Evolutionary conservation across 768 basidiomycete genomes (phyloP).

Genomic region (Boletellus emodensis): DNA sequence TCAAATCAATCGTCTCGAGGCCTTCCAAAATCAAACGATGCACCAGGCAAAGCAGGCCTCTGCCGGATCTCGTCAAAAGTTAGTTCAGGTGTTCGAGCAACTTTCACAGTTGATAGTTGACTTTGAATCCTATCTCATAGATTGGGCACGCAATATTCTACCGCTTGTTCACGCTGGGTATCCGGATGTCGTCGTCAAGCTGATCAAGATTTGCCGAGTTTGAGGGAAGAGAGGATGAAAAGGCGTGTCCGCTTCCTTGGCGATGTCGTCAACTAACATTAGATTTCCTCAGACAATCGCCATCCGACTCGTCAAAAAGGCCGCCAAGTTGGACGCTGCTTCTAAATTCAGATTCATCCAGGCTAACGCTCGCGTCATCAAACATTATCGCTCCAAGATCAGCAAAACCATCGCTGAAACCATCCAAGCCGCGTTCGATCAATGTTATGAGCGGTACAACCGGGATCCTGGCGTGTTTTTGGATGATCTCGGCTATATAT

Average conservation of each 20-base stretch:
- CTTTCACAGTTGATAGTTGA: slow-evolving; percentile 73
- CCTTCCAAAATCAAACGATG: slow-evolving; percentile 92
- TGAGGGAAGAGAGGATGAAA: slow-evolving; percentile 92
- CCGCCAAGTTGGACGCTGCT: slow-evolving; percentile 87
- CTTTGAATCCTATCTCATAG: slow-evolving; percentile 83
- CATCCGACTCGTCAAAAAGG: slow-evolving; percentile 90
- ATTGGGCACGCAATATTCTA: slow-evolving; percentile 72
- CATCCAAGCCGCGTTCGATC: slow-evolving; percentile 67
- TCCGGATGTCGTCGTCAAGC: slow-evolving; percentile 82
- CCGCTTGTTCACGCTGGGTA: slow-evolving; percentile 76
- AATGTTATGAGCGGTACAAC: slow-evolving; percentile 57
- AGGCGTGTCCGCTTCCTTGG: slow-evolving; percentile 47
- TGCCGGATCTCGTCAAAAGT: slow-evolving; percentile 58
- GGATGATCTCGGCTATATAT: slow-evolving; percentile 78
- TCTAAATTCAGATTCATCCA: slow-evolving; percentile 92
- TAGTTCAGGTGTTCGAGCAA: slow-evolving; percentile 79
- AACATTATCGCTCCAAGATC: slow-evolving; percentile 92
- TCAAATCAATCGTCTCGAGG: slow-evolving; percentile 87
- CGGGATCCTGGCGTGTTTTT: slow-evolving; percentile 71
- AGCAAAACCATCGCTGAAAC: slow-evolving; percentile 75
- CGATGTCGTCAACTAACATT: neutral
- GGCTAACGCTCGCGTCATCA: slow-evolving; percentile 88
- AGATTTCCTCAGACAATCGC: slow-evolving; percentile 70
- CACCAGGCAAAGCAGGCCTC: slow-evolving; percentile 88
- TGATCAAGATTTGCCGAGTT: slow-evolving; percentile 92